Conservation (phyloP, 768 basidiomycete genomes). For the Lentinula lateritia region DNA sequence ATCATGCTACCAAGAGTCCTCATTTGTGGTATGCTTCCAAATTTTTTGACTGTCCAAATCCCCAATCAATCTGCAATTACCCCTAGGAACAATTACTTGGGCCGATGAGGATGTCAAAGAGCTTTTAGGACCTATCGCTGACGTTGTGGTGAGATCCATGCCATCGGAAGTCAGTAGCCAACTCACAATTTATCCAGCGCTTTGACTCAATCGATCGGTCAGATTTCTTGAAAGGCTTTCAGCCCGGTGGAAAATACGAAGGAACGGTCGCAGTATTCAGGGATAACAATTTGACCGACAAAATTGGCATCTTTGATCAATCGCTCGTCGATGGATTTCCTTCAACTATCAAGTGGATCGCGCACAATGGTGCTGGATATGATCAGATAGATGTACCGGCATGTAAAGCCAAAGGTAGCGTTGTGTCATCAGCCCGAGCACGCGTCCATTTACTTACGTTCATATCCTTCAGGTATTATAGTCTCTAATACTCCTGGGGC, state of each 20-base stretch:
- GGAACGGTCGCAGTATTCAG: constrained; percentile 75
- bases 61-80: neutral
- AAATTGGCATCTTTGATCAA: constrained; percentile 75
- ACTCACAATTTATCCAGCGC: constrained; percentile 23
- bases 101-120: constrained; percentile 68
- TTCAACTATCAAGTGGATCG: constrained; percentile 73
- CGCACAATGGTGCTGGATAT: constrained; percentile 91
- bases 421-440: neutral
- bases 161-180: neutral
- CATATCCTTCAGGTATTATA: constrained; percentile 46
- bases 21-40: constrained; percentile 6
- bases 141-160: constrained; percentile 61
- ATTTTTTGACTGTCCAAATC: neutral
- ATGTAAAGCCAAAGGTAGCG: constrained; percentile 60
- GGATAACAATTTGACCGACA: constrained; percentile 58
- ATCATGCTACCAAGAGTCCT: constrained; percentile 9
- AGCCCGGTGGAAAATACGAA: constrained; percentile 66
- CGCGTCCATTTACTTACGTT: neutral
- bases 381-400: constrained; percentile 79
- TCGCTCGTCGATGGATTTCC: constrained; percentile 70
- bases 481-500: constrained; percentile 89
- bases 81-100: constrained; percentile 68
- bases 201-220: constrained; percentile 58
- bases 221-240: constrained; percentile 63
- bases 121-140: constrained; percentile 62